Percentiles rank a stretch among this genome's conserved stretches.
phyloP scores from a whole-genome alignment of 2,329 filamentous ascomycete genomes.

The Sclerotinia trifoliorum region DNA sequence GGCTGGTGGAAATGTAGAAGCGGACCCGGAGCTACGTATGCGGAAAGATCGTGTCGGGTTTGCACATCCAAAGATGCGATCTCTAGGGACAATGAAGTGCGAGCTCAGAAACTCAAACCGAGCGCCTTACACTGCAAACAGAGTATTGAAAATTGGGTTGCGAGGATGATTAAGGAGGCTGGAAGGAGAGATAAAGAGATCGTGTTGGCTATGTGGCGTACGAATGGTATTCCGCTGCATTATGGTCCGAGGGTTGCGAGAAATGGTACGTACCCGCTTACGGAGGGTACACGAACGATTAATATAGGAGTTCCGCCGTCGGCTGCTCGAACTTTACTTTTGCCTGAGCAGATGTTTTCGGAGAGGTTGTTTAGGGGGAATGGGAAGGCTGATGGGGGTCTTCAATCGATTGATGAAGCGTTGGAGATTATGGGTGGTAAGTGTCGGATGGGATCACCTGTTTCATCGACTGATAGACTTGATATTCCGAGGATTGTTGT shows the following conservation, averaged over 20 bases:
- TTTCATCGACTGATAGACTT: not conserved
- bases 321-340: not conserved
- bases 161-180: not conserved
- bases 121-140: not conserved
- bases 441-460: not conserved
- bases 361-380: slow-evolving; percentile 1
- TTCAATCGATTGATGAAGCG: not conserved
- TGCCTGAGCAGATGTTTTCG: slow-evolving; percentile 9
- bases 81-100: not conserved
- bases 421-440: too few relatives aligned
- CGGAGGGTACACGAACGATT: not conserved
- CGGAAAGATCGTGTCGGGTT: slow-evolving; percentile 28
- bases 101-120: not conserved
- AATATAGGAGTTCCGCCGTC: not conserved
- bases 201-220: not conserved
- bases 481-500: not conserved
- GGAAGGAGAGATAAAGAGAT: slow-evolving; percentile 15
- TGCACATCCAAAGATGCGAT: slow-evolving; percentile 17
- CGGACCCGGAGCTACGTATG: slow-evolving; percentile 25
- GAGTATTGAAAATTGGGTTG: slow-evolving; percentile 11
- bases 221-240: slow-evolving; percentile 9
- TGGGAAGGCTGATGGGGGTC: not conserved
- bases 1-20: slow-evolving; percentile 38
- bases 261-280: not conserved
- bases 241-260: not conserved